A percentile compares a stretch with the other conserved stretches of the same genome.
Conservation (phyloP, 202 grass and related monocot species). For the Bolboschoenoplectus hybrid region DNA sequence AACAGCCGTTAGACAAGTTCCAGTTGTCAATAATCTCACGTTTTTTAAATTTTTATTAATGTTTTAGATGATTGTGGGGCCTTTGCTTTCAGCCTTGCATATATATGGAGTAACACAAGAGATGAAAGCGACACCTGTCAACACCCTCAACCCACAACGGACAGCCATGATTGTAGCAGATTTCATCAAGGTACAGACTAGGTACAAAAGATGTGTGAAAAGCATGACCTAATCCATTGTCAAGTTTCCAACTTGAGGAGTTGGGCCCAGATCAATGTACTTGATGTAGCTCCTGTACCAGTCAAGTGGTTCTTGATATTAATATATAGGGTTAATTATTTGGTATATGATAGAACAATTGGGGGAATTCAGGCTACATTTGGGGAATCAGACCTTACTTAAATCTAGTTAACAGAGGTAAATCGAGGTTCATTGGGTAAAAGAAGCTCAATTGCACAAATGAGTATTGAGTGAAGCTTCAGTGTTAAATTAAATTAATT, state of each 20-base stretch:
- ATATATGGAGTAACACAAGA: conserved; percentile 89
- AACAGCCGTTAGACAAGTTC: neutral
- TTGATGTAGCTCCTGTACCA: neutral
- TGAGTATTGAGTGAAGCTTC: neutral
- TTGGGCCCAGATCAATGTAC: neutral
- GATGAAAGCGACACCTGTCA: conserved; percentile 90
- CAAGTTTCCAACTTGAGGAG: neutral
- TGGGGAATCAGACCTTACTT: neutral
- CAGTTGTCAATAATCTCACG: conserved; percentile 11
- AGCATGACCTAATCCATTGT: conserved; percentile 16
- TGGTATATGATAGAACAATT: neutral
- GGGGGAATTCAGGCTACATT: neutral
- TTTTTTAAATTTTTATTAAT: conserved; percentile 12
- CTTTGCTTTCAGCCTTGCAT: conserved; percentile 83
- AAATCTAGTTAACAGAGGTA: neutral
- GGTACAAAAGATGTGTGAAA: conserved; percentile 18
- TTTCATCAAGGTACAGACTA: conserved; percentile 69
- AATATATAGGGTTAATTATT: neutral
- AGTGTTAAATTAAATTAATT: neutral
- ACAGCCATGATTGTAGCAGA: conserved; percentile 90
- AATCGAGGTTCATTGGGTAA: conserved; percentile 7
- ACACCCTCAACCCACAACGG: conserved; percentile 86
- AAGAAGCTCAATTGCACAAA: neutral
- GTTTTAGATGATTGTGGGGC: conserved; percentile 80
- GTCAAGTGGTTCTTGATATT: conserved; percentile 2